Evolutionary conservation across 176 grass and related monocot genomes (phyloP), one percentile per base, ranked within the genome.

Genomic region (Elaeis guineensis): DNA sequence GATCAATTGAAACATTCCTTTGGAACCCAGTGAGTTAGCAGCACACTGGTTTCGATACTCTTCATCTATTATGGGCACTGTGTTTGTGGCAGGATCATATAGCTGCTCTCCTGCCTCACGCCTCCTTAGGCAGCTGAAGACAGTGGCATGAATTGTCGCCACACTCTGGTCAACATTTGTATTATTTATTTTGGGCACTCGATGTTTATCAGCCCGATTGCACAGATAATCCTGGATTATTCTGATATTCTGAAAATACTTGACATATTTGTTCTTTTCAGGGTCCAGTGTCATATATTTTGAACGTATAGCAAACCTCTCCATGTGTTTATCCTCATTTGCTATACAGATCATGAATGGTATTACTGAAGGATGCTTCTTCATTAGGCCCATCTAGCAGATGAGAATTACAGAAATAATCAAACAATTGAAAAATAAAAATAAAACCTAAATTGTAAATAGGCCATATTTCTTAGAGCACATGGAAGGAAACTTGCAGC

Each of bases 231-330:
- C 65, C 28, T 68, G 65, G 55, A 68, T 68, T 35, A 52, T 52
- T 55, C 65, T 68, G 28, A 68, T 68, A 39, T 68, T 68, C 24
- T 55, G 65, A 28, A 68, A 55, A 30, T 68, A 68, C 16, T 68
- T 68, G 1, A 68, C 52, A 23, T 68, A 68, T 29, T 55, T 68
- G 39, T 68, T 68, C 52, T 68, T 68, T 68, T 51, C n/a, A 21
- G 65, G 65, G 5, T 68, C 65, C 51, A 68, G 16, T 56, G 65
- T 68, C 65, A 68, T 68, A 18, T 68, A 68, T 55, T 68, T 68
- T 26, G 65, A 51, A 32, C 65, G 65, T n/a, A 68, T 52, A 19
- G 65, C 65, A 56, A 68, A 68, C 19, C 65, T 35, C 39, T 68
- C 65, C 12, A 56, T 54, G 28, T 68, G 65, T 56, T 68, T 68